phyloP scores from a whole-genome alignment of 768 basidiomycete genomes.

The Xanthoconium stramineum region DNA sequence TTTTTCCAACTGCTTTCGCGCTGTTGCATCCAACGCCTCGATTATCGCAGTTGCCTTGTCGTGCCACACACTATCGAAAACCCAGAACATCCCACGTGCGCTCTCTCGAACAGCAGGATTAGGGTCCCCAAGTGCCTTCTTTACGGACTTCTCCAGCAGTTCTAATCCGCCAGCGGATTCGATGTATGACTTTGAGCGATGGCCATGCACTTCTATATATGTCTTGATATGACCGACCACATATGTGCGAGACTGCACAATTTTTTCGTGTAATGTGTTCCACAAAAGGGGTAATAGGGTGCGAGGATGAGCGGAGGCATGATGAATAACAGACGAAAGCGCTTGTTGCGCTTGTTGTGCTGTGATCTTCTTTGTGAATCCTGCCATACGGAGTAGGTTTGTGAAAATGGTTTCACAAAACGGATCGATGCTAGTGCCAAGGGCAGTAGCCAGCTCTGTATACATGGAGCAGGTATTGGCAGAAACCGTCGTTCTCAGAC shows the following conservation, averaged over 20 bases:
- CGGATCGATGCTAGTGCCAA: conserved; percentile 71
- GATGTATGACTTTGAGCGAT: conserved; percentile 57
- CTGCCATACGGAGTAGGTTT: conserved; percentile 82
- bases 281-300: conserved; percentile 66
- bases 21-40: conserved; percentile 60
- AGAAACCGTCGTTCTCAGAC: conserved; percentile 89
- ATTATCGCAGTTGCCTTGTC: conserved; percentile 63
- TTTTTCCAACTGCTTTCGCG: conserved; percentile 84
- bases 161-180: conserved; percentile 71
- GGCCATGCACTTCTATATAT: conserved; percentile 72
- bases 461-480: conserved; percentile 76
- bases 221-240: conserved; percentile 67
- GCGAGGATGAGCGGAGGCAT: conserved; percentile 71
- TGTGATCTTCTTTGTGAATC: conserved; percentile 88
- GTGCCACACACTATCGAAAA: conserved; percentile 72
- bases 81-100: conserved; percentile 76
- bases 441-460: conserved; percentile 61
- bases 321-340: conserved; percentile 61
- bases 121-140: conserved; percentile 70
- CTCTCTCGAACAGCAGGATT: conserved; percentile 78
- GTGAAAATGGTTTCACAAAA: conserved; percentile 74
- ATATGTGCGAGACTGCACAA: conserved; percentile 65
- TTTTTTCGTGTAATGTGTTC: conserved; percentile 76
- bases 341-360: conserved; percentile 81
- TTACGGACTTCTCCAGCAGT: conserved; percentile 67